Evolutionary conservation across 2,329 filamentous ascomycete genomes (phyloP).

Genomic region (Scedosporium minutisporum): DNA sequence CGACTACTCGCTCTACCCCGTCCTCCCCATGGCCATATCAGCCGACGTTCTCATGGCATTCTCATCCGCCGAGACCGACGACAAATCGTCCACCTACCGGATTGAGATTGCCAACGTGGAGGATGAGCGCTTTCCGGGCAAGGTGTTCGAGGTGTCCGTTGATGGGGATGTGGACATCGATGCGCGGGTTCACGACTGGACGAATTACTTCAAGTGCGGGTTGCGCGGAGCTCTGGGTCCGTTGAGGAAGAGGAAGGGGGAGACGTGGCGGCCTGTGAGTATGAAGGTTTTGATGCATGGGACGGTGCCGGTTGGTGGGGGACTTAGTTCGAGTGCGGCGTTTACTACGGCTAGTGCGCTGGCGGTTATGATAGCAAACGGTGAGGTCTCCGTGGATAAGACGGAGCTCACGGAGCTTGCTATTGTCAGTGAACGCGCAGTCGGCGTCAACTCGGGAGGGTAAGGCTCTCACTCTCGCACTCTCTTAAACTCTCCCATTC

Average conservation of each 20-base stretch:
- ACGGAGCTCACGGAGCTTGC: conserved; percentile 85
- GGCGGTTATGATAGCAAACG: conserved; percentile 79
- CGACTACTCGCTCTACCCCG: conserved; percentile 94
- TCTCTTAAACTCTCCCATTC: conserved; percentile 1
- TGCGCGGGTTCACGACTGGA: conserved; percentile 80
- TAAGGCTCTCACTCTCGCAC: conserved; percentile 28
- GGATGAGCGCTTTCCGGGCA: conserved; percentile 61
- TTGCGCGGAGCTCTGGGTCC: conserved; percentile 72
- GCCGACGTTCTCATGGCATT: conserved; percentile 87
- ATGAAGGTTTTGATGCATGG: conserved; percentile 90
- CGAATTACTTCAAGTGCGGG: conserved; percentile 96
- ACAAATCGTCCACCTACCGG: conserved; percentile 45
- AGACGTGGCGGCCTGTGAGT: conserved; percentile 48
- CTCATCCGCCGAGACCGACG: conserved; percentile 38
- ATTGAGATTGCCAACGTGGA: conserved; percentile 76
- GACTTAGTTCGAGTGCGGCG: conserved; percentile 86
- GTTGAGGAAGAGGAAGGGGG: conserved; percentile 55
- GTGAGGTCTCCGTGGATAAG: conserved; percentile 71
- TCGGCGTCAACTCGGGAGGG: conserved; percentile 95
- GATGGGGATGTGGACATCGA: conserved; percentile 65
- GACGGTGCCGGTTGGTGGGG: conserved; percentile 83
- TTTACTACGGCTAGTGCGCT: conserved; percentile 86
- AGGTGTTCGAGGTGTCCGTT: conserved; percentile 62
- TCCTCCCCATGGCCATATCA: conserved; percentile 89
- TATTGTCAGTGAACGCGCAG: conserved; percentile 85